phyloP scores from a whole-genome alignment of 495 filamentous ascomycete genomes.

The Daldinia vernicosa region DNA sequence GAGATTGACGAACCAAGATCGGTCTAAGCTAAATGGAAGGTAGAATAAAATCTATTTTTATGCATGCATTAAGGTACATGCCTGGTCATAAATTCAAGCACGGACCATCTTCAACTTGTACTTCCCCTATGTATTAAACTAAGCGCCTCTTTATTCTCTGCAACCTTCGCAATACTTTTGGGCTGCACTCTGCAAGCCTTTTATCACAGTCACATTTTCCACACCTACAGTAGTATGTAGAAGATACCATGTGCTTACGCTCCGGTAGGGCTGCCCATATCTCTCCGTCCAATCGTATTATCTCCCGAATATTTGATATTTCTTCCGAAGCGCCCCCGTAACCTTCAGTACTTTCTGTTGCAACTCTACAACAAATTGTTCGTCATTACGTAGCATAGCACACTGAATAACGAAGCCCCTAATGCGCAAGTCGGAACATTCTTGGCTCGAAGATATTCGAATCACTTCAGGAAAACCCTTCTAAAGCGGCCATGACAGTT shows the following conservation, averaged over 20 bases:
- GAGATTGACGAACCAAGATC: not conserved
- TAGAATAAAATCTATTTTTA: no score
- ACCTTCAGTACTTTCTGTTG: constrained; percentile 4
- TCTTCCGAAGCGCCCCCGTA: constrained; percentile 20
- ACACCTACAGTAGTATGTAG: not conserved
- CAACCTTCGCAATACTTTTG: constrained; percentile 3
- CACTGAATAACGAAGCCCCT: not conserved
- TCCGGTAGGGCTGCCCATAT: constrained; percentile 3
- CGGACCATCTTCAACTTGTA: not conserved
- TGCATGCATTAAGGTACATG: no score
- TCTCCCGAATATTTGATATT: not conserved
- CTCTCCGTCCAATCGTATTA: constrained; percentile 4
- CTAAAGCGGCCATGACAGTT: not conserved
- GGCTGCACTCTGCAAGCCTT: constrained; percentile 28
- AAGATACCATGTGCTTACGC: constrained; percentile 1
- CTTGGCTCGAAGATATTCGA: not conserved
- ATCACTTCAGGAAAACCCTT: not conserved
- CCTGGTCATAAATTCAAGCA: not conserved
- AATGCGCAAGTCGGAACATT: not conserved
- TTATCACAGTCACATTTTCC: constrained; percentile 34
- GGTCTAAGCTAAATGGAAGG: no score
- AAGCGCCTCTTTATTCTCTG: constrained; percentile 22
- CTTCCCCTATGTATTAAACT: not conserved
- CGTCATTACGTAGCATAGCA: not conserved
- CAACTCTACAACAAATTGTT: not conserved